Base-by-base conservation (phyloP, 2,329 filamentous ascomycete genomes). In the Calonectria hawksworthii region DNA sequence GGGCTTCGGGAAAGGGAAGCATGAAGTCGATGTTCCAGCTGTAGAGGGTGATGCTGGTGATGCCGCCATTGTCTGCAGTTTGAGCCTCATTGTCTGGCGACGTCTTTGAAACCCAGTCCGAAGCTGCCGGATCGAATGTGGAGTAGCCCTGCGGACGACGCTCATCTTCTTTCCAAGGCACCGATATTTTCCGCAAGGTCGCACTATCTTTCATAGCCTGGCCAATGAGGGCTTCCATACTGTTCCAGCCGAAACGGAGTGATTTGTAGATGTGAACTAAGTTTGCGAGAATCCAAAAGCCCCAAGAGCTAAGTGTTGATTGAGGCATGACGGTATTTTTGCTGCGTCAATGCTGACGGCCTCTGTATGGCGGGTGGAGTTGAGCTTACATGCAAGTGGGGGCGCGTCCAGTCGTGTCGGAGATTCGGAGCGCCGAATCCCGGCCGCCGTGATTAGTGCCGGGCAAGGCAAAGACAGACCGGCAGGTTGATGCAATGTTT, bases 1-100 rank as follows among this genome's bases (percentile, higher is more conserved):
- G 80, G 2, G 78, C 78, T 21, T 83, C 76, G 4, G 76, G 74
- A 30, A 83, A 80, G 0, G 81, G 82, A 4, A 84, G 78, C 80
- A 84, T 83, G 32, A 84, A 83, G 63, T 86, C 85, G 21, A 86
- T 85, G 64, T 86, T 85, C 84, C 84, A 86, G 21, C 79, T 83
- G 70, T 79, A 83, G 0, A 84, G 73, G 0, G 81, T 76, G 28
- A 85, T 80, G 23, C 74, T 85, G 14, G 36, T 65, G n/a, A 79
- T 75, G n/a, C 36, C 23, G 18, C 44, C 66, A 61, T 23, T 70
- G 36, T 56, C 47, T 34, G 26, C 51, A 52, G 38, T 26, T 28
- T 67, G 50, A 23, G 51, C 21, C 18, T 38, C 36, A 66, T 70
- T 10, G 32, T 66, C 65, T 52, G 66, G 52, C 8, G 66, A 70